Base-by-base conservation (phyloP, 2,329 filamentous ascomycete genomes). In the Penicillium verrucosum region DNA sequence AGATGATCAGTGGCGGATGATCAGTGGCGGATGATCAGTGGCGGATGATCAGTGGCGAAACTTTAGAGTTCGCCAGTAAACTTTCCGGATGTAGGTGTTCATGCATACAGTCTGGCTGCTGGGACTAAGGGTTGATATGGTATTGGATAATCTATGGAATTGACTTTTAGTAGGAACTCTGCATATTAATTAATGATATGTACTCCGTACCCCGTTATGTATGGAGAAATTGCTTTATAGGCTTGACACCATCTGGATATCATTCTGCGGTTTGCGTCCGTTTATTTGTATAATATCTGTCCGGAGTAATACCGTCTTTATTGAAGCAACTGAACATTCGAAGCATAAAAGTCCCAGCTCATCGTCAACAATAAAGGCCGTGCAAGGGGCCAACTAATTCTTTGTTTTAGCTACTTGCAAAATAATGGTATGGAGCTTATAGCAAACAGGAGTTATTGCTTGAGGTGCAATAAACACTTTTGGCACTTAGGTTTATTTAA, bases 11-110 rank as follows among this genome's bases (percentile, higher is more conserved):
- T 18, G 18, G 18, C 18, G 18, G 18, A 56, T 41, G 42, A 56
- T 41, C 29, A 18, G 18, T 18, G 18, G 18, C 18, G 18, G 18
- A 56, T 41, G 42, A 56, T 41, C 29, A 18, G 18, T 18, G 18
- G 18, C 18, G 18, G 18, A 56, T 41, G 42, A 56, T 41, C 29
- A 36, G 54, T 56, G 48, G 36, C 48, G 54, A 29, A 52, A 42
- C 36, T 46, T 56, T 55, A 36, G 32, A 14, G 41, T 46, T 56
- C 41, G 16, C 29, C 18, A 40, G 34, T 32, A 46, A 51, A 46
- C 5, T 45, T 52, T 27, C 16, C 29, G 27, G n/a, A 30, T 32
- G 27, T 25, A 23, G 8, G 41, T 40, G 40, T 46, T 56, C 41
- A 52, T 56, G 48, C 48, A 46, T 41, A 27, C 16, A 8, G 25